Evolutionary conservation across 805 yeast species (phyloP), one percentile per base, ranked within the genome.

Genomic region (Monosporozyma aquatica): DNA sequence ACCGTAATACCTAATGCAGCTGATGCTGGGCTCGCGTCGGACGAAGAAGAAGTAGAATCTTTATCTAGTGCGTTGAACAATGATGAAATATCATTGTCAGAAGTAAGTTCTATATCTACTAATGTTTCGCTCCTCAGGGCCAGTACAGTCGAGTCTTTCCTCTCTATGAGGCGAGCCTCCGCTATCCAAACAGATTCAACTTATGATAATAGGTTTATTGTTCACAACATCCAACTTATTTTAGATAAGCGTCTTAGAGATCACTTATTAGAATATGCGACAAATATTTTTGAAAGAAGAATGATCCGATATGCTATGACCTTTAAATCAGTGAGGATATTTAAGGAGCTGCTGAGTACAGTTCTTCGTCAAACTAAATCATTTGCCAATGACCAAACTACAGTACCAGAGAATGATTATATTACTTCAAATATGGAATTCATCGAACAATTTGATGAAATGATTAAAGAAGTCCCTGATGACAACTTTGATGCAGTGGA

Each of bases 131-230:
- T 53, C 2, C 36, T 43, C 3, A 49, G 55, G 29, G 43, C 56
- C 2, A 47, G 48, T 14, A 58, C 65, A 0, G 47, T 59, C 6
- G 59, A 58, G 20, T 60, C 66, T 0, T 59, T 61, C 32, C 47
- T 55, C 22, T 50, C 59, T 2, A 55, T 62, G 62, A 57, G 62
- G 41, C 39, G 47, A 8, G 56, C 53, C 7, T 52, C 65, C 1
- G 51, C 56, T 9, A 41, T 58, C 2, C 45, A 55, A 9, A 50
- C 47, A 4, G 52, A 54, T 6, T 58, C 67, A 47, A 42, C 56
- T 7, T 80, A 72, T 56, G 78, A 75, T 48, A 80, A 79, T 49
- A 58, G 81, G 40, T 78, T 77, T 50, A 70, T 76, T 47, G 56
- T 78, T 17, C 81, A 79, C 46, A 71, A 74, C 44, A 59, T 78